Base-by-base conservation (phyloP, 768 basidiomycete species). In the Glaciozyma martinii region DNA sequence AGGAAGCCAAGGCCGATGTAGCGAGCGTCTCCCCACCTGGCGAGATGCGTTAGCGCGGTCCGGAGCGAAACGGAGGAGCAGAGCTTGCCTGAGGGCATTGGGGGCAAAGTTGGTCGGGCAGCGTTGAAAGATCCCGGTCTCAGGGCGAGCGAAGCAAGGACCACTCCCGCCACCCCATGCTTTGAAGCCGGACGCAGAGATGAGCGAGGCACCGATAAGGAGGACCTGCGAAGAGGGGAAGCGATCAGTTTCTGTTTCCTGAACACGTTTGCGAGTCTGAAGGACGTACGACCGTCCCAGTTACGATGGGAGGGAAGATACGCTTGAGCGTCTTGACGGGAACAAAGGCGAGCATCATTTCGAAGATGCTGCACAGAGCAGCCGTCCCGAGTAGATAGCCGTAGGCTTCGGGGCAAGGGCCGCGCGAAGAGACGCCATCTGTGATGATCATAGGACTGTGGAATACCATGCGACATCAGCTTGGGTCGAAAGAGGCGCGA, bases 131-230 rank as follows among this genome's bases (percentile, higher is more conserved):
- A 86, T 81, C 2, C 88, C 86, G 10, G 79, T 81, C 4, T 78
- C 77, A 2, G 87, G 87, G n/a, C 83, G 80, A 6, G 66, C 66
- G 55, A 80, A 77, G 74, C 89, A 92, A 64, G 81, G 81, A 66
- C 88, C 89, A 10, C 86, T 84, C 21, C 89, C 89, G 40, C 89
- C 89, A 50, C 85, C 89, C 89, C 89, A 92, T 75, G 89, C 84
- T 15, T 81, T 81, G 52, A 86, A 82, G 5, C 89, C 89, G 10
- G 85, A 87, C 1, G 79, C 77, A 47, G 88, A 88, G 58, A 91
- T 81, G 42, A 91, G 81, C 0, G 85, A 85, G 0, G 85, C 84
- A 4, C 89, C 88, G 63, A 90, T 89, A 80, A 89, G 78, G 30
- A 91, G 77, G 67, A 90, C 33, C 44, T 46, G 44, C 18, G 23